Conservation (phyloP, 345 rosid genomes). For the Eucalyptus pauciflora region DNA sequence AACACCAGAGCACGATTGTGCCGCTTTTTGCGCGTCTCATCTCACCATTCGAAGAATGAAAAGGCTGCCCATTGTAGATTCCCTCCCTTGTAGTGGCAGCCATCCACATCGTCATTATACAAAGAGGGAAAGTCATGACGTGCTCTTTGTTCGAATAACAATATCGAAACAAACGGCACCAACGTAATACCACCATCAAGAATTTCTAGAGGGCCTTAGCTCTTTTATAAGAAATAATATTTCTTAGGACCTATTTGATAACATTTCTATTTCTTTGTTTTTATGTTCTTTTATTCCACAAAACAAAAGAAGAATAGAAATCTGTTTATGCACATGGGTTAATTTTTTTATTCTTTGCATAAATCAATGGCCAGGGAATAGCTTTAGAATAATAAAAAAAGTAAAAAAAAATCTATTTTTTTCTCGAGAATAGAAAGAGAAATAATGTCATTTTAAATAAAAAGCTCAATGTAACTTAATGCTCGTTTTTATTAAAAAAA, state of each 20-base stretch:
- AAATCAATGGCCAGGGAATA: too few relatives aligned
- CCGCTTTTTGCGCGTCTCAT: not conserved
- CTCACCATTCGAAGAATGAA: not conserved
- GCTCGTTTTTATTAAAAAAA: not conserved
- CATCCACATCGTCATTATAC: not conserved
- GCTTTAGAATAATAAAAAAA: too few relatives aligned
- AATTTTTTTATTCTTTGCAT: too few relatives aligned
- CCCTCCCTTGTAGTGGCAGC: not conserved
- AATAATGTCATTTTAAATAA: too few relatives aligned
- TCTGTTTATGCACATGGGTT: too few relatives aligned
- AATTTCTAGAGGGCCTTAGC: not conserved
- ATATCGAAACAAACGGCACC: not conserved
- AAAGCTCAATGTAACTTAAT: too few relatives aligned
- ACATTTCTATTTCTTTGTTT: too few relatives aligned
- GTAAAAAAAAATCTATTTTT: too few relatives aligned
- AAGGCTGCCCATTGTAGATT: not conserved
- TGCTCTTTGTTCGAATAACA: not conserved
- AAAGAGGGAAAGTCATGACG: fast-evolving
- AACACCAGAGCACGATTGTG: not conserved
- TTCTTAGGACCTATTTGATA: fast-evolving
- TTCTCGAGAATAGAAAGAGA: too few relatives aligned
- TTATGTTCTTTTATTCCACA: too few relatives aligned
- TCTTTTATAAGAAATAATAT: not conserved
- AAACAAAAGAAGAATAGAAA: too few relatives aligned
- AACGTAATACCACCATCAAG: fast-evolving